These are phyloP conservation scores for Stereum hirsutum DNA, from an alignment of 1,284 basidiomycete species.

Conservation along the genomic window DNA sequence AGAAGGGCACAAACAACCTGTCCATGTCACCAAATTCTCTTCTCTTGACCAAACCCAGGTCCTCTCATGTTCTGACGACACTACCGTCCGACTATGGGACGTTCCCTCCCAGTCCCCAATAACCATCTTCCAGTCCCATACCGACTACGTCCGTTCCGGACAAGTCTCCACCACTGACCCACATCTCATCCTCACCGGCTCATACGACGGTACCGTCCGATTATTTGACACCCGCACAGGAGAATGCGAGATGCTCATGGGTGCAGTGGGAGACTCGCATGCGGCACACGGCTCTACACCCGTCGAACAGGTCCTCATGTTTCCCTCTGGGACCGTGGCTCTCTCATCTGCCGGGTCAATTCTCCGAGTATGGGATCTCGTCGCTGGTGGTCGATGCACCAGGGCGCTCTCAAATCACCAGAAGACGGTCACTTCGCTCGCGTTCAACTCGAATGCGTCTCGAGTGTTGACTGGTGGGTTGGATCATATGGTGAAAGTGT, in stretches of 20 bases:
- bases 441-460: conserved; percentile 70
- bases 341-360: conserved; percentile 90
- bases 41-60: conserved; percentile 73
- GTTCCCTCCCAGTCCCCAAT: conserved; percentile 83
- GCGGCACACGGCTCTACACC: conserved; percentile 42
- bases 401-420: conserved; percentile 94
- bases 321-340: conserved; percentile 83
- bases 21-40: conserved; percentile 93
- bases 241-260: conserved; percentile 79
- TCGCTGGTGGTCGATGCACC: conserved; percentile 84
- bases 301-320: conserved; percentile 92
- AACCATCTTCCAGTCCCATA: conserved; percentile 76
- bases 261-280: conserved; percentile 33
- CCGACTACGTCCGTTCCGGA: conserved; percentile 94
- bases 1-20: conserved; percentile 89
- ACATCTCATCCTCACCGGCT: conserved; percentile 83
- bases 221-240: conserved; percentile 85
- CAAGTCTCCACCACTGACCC: conserved; percentile 80
- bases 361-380: conserved; percentile 91
- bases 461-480: conserved; percentile 86
- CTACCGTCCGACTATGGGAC: conserved; percentile 92
- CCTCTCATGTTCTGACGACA: conserved; percentile 94
- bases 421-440: conserved; percentile 89
- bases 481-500: conserved; percentile 98
- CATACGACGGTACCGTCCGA: conserved; percentile 89